Evolutionary conservation across 225 moss, liverwort and hornwort species (phyloP).

Genomic region (Straminergon stramineum): DNA sequence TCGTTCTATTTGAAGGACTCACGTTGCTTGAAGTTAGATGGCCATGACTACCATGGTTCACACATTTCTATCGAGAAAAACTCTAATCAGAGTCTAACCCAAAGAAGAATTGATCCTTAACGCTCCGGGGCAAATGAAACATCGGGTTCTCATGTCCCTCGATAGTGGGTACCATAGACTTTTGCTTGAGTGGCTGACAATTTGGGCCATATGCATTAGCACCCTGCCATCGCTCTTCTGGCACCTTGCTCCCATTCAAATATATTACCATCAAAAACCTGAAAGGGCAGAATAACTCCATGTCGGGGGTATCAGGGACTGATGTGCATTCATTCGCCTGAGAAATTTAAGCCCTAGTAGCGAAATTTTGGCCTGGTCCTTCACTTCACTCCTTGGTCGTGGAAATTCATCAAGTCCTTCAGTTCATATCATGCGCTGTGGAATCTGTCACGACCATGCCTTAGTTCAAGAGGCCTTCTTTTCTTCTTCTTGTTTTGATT

Average conservation of each 20-base stretch:
- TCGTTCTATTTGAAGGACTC: background rate
- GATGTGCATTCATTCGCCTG: background rate
- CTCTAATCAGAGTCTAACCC: background rate
- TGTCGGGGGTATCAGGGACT: background rate
- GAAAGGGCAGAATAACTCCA: background rate
- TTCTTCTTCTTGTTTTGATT: background rate
- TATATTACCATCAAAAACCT: background rate
- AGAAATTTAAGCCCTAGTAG: background rate
- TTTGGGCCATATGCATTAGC: background rate
- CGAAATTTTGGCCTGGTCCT: background rate
- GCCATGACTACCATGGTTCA: too few relatives aligned
- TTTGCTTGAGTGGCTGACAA: background rate
- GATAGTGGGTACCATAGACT: too few relatives aligned
- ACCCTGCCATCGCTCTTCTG: background rate
- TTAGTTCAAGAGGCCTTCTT: background rate
- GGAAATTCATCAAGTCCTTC: background rate
- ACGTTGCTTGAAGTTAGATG: background rate
- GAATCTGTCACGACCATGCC: background rate
- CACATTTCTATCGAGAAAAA: background rate
- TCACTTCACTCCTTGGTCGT: background rate
- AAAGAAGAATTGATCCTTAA: background rate
- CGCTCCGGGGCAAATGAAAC: background rate
- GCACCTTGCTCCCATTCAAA: background rate
- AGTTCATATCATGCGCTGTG: background rate
- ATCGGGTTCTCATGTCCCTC: background rate